Base-by-base conservation (phyloP, 2,329 filamentous ascomycete species). In the Thielaviopsis ethacetica region DNA sequence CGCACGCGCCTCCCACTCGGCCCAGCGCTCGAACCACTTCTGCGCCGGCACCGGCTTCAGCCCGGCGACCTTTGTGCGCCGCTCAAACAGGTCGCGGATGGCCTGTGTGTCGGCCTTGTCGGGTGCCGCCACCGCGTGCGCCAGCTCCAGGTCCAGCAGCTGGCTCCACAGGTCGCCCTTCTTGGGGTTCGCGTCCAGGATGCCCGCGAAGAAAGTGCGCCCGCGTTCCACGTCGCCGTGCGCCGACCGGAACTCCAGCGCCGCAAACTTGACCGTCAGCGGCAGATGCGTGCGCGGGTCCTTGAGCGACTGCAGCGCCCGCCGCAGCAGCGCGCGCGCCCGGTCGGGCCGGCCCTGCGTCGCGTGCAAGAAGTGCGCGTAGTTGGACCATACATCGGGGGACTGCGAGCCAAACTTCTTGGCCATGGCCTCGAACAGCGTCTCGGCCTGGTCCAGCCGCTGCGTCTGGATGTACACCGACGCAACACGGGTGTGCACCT, bases 401-500 rank as follows among this genome's bases (percentile, higher is more conserved):
- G 84, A 82, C 64, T 84, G 83, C 63, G 86, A 85, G 67, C 93
- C 88, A 61, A 89, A 91, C 73, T 94, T 96, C 75, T 93, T 94
- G 66, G 88, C 76, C 71, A 95, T 88, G 49, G 78, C 74, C 70
- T 93, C 86, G 75, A 96, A 97, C 65, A 97, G 79, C 22, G 80
- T 81, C 67, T 96, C 90, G 59, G 91, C 91, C 79, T 91, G 85
- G 85, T 94, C 70, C 66, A 84, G 77, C 75, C 94, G 95, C 66
- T 84, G 84, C 27, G 90, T 90, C 68, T 93, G 87, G 65, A 97
- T 95, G 73, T 94, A 96, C 69, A 96, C 96, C 72, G 88, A 95
- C 61, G 88, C 86, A 67, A 97, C 78, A 63, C 88, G 84, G 72
- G 95, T 86, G 70, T 95, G 85, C 63, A 97, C 85, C 67, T 95